Evolutionary conservation across 2,329 filamentous ascomycete genomes (phyloP), one percentile per base, ranked within the genome.

Genomic region (Nigrograna mackinnonii): DNA sequence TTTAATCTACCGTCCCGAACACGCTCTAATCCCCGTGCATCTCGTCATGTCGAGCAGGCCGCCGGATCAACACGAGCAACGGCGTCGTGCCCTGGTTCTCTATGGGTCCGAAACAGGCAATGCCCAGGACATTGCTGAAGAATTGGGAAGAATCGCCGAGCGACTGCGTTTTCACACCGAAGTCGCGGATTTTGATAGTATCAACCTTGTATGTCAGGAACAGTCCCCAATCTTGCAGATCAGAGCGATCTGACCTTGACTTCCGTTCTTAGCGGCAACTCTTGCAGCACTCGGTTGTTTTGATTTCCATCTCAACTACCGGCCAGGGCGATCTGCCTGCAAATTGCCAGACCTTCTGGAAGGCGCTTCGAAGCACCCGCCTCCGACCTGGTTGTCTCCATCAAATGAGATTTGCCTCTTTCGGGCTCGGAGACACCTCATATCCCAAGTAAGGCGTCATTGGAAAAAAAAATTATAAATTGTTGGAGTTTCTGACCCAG

Each of bases 91-190:
- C 38, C 80, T 95, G 53, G 78, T 99, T 44, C 79, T 95, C 22
- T 99, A 96, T 71, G 94, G 90, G 41, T 95, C 92, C 28, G 94
- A 99, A 74, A 97, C 91, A 17, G 94, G 94, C 43, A 96, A 94
- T 62, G 86, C 90, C 41, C 89, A 96, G 69, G 92, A 97, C 69
- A 82, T 92, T 50, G 92, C 94, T 16, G 85, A 90, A 59, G 90
- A 96, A 65, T 74, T 97, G 48, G 89, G 86, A 28, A 78, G 84
- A 30, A 70, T 89, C 51, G 80, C 84, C 24, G 84, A 92, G 70
- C 80, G 92, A 22, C 73, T 96, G 44, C 89, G 84, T 58, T 96
- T 97, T 68, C 70, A 79, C 49, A 88, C 86, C 17, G 78, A 80
- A 38, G 83, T 96, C 18, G 80, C 83, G 43, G 89, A 91, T 66